These are phyloP conservation scores for Pleurotus salmoneostramineus DNA, from an alignment of 768 basidiomycete genomes.

Conservation along the genomic window DNA sequence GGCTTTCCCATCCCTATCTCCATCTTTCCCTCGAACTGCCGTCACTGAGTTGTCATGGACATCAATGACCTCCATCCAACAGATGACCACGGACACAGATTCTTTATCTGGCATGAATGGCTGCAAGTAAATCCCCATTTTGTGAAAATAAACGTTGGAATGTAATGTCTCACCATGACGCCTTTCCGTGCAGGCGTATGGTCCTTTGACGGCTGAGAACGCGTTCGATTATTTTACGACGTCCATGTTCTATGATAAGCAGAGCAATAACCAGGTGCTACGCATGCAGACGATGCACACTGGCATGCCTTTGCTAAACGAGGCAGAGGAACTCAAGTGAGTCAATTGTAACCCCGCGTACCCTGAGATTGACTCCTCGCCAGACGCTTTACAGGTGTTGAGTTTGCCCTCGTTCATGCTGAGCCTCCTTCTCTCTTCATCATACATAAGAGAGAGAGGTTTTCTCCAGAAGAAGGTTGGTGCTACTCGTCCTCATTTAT, in stretches of 20 bases:
- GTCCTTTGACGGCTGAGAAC: slow-evolving; percentile 69
- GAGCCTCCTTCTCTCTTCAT: slow-evolving; percentile 81
- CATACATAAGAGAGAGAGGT: slow-evolving; percentile 83
- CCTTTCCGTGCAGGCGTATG: slow-evolving; percentile 52
- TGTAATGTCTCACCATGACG: neutral
- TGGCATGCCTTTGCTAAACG: slow-evolving; percentile 70
- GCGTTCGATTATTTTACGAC: slow-evolving; percentile 89
- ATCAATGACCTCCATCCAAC: slow-evolving; percentile 69
- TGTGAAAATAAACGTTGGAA: too few relatives aligned
- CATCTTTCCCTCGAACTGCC: slow-evolving; percentile 11
- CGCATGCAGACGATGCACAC: slow-evolving; percentile 94
- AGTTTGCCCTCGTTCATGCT: slow-evolving; percentile 82
- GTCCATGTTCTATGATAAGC: slow-evolving; percentile 93
- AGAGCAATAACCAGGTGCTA: slow-evolving; percentile 87
- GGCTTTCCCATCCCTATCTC: slow-evolving; percentile 8
- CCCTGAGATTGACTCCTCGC: slow-evolving; percentile 1
- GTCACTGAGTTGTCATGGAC: slow-evolving; percentile 27
- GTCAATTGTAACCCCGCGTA: slow-evolving; percentile 18
- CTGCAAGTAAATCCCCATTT: slow-evolving; percentile 48
- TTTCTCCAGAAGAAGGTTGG: slow-evolving; percentile 82
- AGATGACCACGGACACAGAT: slow-evolving; percentile 78
- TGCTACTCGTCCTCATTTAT: neutral
- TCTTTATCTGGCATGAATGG: slow-evolving; percentile 93
- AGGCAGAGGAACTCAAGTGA: slow-evolving; percentile 83
- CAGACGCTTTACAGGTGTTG: slow-evolving; percentile 84